phyloP scores from a whole-genome alignment of 805 yeast species.

The Candida suzukii region DNA sequence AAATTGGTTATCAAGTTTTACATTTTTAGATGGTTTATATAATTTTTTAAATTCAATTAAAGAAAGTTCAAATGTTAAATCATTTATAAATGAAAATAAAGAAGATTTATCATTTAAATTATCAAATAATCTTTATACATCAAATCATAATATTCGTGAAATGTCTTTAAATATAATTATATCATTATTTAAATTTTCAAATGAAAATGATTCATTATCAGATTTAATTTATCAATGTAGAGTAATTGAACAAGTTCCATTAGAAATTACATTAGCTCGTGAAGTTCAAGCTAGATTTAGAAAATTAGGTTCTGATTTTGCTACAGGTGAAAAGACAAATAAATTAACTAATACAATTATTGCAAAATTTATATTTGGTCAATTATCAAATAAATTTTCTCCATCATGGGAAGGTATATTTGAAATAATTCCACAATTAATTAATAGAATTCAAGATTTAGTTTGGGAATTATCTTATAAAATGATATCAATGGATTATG shows the following conservation, averaged over 20 bases:
- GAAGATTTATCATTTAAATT: slow-evolving; percentile 16
- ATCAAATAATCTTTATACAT: slow-evolving; percentile 32
- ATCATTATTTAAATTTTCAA: slow-evolving; percentile 30
- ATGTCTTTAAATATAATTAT: slow-evolving; percentile 34
- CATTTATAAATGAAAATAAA: slow-evolving; percentile 8
- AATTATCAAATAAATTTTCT: slow-evolving; percentile 65
- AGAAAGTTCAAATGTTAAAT: slow-evolving; percentile 1
- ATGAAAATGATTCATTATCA: slow-evolving; percentile 15
- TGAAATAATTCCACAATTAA: slow-evolving; percentile 47
- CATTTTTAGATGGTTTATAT: slow-evolving; percentile 30
- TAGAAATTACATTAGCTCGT: slow-evolving; percentile 62
- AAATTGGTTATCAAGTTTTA: slow-evolving; percentile 24
- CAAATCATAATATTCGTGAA: slow-evolving; percentile 45
- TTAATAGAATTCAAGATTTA: slow-evolving; percentile 30
- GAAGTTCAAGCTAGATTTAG: slow-evolving; percentile 68
- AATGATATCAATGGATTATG: slow-evolving; percentile 23
- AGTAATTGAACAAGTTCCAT: slow-evolving; percentile 66
- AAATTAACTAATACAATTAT: slow-evolving; percentile 25
- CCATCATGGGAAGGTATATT: slow-evolving; percentile 80
- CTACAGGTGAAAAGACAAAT: slow-evolving; percentile 15
- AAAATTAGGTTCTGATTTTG: slow-evolving; percentile 40
- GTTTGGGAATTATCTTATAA: slow-evolving; percentile 51
- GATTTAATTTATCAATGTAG: slow-evolving; percentile 33
- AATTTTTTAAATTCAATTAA: slow-evolving; percentile 13
- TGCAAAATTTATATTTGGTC: slow-evolving; percentile 55